Evolutionary conservation across 768 basidiomycete species (phyloP), one percentile per base, ranked within the genome.

Genomic region (Crucibulum laeve): DNA sequence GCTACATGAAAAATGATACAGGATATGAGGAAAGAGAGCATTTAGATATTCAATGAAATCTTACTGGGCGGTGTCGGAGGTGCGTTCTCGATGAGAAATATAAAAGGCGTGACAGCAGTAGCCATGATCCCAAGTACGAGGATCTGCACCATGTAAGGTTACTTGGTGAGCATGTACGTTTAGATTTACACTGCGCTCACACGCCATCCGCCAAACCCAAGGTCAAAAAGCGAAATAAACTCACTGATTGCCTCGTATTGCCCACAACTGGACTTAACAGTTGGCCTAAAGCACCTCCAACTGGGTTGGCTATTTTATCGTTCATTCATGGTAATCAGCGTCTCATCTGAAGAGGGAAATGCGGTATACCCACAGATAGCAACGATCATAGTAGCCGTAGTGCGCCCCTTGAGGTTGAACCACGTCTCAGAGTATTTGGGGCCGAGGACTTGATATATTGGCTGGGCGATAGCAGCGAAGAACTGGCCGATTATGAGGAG

Each of bases 11-110:
- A 25, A 46, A 40, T 33, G 54, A 47, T 33, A 47, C 47, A 43
- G 33, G 35, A 10, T 11, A 7, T 18, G 17, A 5, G 10, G 10
- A 18, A 40, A 11, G 21, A 40, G 24, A 8, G 24, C 39, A 19
- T 10, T 19, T 6, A 40, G 10, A 6, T 21, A 10, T 8, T 8
- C 7, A 17, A 18, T n/a, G 14, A 22, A 22, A 45, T n/a, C 75
- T 30, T 60, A 91, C 89, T 91, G 0, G 90, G 90, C 21, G 90
- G 90, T 5, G 74, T 80, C 17, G 87, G 87, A 5, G 90, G 90
- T 1, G 72, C 68, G 24, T 67, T 67, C 1, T 67, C 54, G 18
- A 93, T 74, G 18, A 89, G 57, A 37, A 91, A 66, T 2, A 77
- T 66, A 15, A 72, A 67, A 0, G 88, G 87, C 6, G 69, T 56